Evolutionary conservation across 1,284 basidiomycete genomes (phyloP), one percentile per base, ranked within the genome.

Genomic region (Ceratobasidium sp.): DNA sequence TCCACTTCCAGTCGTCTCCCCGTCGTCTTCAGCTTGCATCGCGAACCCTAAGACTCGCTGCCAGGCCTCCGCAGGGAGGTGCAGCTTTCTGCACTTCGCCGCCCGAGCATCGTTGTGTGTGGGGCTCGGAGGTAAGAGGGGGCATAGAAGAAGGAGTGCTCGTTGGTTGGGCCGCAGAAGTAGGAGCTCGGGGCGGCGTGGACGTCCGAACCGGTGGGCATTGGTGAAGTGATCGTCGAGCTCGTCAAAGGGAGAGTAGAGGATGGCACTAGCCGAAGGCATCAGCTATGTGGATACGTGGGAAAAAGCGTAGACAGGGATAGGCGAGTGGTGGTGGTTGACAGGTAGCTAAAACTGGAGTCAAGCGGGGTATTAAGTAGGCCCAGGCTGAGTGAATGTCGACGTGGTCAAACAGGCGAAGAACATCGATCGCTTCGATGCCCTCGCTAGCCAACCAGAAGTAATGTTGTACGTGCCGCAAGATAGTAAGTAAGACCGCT

Each of bases 41-140:
- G 84, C 85, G 76, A 86, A 84, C 21, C 80, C 79, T 59, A 93
- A 83, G 47, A 93, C 86, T 52, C 84, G 84, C 9, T 84, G 81
- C 92, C 92, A 93, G 74, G 92, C 79, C 80, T 93, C 92, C 4
- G 83, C 81, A 0, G 91, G 91, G n/a, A 93, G 82, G 26, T 85
- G 81, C 75, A 85, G 86, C 28, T 54, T 44, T 28, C 32, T 43
- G 43, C 16, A 8, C 38, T 69, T 69, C 14, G 47, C 55, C 84
- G 76, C 18, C 21, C 13, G 23, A 30, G 14, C 54, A 41, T 28
- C n/a, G 35, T n/a, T 14, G 23, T 57, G 26, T 21, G 66, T 69
- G 41, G 66, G 66, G 26, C 66, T 69, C 9, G 66, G 66, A 18
- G 66, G 66, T 3, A 69, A 41, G 23, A 69, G 26, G 2, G 66